Evolutionary conservation across 179 eudicot species (phyloP).

Genomic region (Beta lomatogona): DNA sequence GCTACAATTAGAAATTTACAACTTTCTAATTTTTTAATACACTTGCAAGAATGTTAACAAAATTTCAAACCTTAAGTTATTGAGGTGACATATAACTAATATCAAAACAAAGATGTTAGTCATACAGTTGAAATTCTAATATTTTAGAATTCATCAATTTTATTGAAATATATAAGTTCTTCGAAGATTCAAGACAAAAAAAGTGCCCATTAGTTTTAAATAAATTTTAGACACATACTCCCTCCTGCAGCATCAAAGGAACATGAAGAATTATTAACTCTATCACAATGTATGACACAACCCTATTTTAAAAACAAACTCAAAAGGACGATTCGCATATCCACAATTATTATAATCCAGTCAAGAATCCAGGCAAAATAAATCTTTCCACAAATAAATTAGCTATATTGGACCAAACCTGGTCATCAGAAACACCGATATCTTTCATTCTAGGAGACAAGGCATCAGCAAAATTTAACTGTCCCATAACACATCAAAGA

Average conservation of each 20-base stretch:
- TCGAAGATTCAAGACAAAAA: neutral
- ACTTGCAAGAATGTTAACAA: conserved; percentile 6
- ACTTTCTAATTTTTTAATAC: neutral
- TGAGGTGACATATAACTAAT: neutral
- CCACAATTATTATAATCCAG: neutral
- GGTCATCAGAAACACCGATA: neutral
- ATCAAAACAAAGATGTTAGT: neutral
- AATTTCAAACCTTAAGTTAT: no score
- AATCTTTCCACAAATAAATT: neutral
- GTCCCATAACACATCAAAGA: neutral
- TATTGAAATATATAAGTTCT: no score
- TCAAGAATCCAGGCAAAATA: neutral
- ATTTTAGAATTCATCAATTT: no score
- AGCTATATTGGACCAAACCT: neutral
- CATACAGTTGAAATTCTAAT: no score
- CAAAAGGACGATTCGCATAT: neutral
- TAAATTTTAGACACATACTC: neutral
- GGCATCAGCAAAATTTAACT: neutral
- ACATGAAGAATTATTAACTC: neutral
- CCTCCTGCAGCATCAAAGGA: neutral
- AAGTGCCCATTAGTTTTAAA: neutral
- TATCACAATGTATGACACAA: neutral
- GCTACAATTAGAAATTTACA: conserved; percentile 23
- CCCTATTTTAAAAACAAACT: neutral
- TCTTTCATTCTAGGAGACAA: neutral